Conservation (phyloP, 2,329 filamentous ascomycete species). For the Polytolypa hystricis region DNA sequence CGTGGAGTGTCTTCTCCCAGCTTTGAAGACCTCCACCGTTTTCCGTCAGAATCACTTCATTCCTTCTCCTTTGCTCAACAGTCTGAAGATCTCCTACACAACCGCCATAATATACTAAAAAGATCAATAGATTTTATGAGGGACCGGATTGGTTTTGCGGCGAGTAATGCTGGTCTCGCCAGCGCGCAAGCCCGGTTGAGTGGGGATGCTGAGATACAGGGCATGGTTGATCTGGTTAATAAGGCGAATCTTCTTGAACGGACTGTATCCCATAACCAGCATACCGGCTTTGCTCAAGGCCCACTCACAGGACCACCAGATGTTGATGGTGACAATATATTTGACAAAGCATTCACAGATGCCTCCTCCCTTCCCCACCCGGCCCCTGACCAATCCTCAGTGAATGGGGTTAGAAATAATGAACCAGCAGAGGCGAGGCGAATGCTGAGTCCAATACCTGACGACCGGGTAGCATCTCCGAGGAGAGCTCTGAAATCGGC, state of each 20-base stretch:
- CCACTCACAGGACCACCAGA: constrained; percentile 73
- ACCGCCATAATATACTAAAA: constrained; percentile 83
- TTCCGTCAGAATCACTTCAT: constrained; percentile 90
- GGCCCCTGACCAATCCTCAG: constrained; percentile 12
- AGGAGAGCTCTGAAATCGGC: constrained; percentile 28
- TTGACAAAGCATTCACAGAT: constrained; percentile 67
- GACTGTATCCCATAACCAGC: constrained; percentile 41
- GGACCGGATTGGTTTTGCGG: constrained; percentile 74
- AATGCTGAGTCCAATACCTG: constrained; percentile 20
- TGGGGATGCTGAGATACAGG: constrained; percentile 77
- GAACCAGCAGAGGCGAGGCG: constrained; percentile 3
- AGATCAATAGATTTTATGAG: constrained; percentile 94
- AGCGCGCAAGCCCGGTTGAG: constrained; percentile 72
- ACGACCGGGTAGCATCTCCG: constrained; percentile 22
- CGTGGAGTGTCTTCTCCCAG: constrained; percentile 60
- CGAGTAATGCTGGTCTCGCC: constrained; percentile 62
- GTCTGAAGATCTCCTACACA: constrained; percentile 84
- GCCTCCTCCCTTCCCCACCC: constrained; percentile 11
- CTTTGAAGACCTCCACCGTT: constrained; percentile 77
- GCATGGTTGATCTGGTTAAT: constrained; percentile 79
- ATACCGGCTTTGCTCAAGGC: constrained; percentile 39
- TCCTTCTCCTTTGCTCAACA: constrained; percentile 97
- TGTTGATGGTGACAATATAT: constrained; percentile 63
- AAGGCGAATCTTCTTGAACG: constrained; percentile 67
- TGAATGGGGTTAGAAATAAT: constrained; percentile 8